Percentiles rank a stretch among this genome's conserved stretches.
phyloP scores from a whole-genome alignment of 2,329 filamentous ascomycete species.

The Diaporthe citri region DNA sequence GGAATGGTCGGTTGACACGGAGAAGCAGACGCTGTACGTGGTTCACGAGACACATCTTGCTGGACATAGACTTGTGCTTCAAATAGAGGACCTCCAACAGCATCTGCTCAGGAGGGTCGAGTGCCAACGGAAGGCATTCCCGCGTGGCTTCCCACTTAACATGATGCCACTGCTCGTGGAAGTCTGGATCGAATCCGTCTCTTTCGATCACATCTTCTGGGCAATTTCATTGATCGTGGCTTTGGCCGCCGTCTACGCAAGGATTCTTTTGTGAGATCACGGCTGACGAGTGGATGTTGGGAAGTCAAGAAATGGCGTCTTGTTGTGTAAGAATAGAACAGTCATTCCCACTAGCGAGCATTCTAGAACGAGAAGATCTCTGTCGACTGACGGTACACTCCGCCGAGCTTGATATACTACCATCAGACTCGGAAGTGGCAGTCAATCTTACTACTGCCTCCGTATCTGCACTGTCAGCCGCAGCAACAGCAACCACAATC shows the following conservation, averaged over 20 bases:
- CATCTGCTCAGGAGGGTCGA: slow-evolving; percentile 42
- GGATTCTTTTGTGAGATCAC: not conserved
- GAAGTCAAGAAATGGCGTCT: not conserved
- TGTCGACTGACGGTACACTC: slow-evolving; percentile 48
- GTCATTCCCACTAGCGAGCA: not conserved
- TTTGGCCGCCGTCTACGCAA: not conserved
- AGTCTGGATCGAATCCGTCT: slow-evolving; percentile 25
- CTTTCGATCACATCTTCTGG: not conserved
- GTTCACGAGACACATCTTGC: slow-evolving; percentile 38
- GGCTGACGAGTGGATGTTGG: not conserved
- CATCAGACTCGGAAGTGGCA: slow-evolving; percentile 61
- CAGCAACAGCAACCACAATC: slow-evolving; percentile 58
- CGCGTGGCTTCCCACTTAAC: slow-evolving; percentile 35
- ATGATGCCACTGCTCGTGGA: not conserved
- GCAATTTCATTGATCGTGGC: not conserved
- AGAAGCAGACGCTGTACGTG: slow-evolving; percentile 49
- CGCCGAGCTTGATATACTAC: slow-evolving; percentile 45
- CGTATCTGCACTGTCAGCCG: slow-evolving; percentile 47
- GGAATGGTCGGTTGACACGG: slow-evolving; percentile 48
- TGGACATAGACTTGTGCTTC: slow-evolving; percentile 44
- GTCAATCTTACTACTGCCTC: slow-evolving; percentile 56
- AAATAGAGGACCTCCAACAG: slow-evolving; percentile 44
- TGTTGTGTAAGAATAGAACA: not conserved
- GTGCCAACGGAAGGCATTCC: slow-evolving; percentile 34
- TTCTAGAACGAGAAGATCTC: not conserved